phyloP scores from a whole-genome alignment of 2,329 filamentous ascomycete species.

The Neofusicoccum kwambonambiense region DNA sequence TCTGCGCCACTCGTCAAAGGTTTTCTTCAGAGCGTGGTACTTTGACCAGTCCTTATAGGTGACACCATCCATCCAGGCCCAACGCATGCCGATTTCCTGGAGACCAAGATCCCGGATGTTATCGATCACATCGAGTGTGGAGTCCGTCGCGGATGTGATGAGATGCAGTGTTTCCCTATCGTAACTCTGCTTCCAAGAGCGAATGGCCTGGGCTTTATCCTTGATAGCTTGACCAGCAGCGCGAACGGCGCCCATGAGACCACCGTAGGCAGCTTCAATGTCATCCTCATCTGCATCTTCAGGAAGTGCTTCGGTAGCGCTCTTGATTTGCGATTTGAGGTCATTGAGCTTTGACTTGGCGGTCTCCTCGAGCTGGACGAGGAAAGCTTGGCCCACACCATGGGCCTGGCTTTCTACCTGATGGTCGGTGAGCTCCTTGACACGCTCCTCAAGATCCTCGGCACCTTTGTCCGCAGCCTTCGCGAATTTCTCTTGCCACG shows the following conservation, averaged over 20 bases:
- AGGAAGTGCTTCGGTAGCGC: conserved; percentile 55
- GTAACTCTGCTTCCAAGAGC: conserved; percentile 72
- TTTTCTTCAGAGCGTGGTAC: conserved; percentile 82
- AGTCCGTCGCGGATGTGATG: conserved; percentile 71
- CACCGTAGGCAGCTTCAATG: conserved; percentile 52
- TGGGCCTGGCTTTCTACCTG: conserved; percentile 67
- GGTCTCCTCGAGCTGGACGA: conserved; percentile 67
- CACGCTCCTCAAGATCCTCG: conserved; percentile 63
- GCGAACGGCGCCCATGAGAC: conserved; percentile 59
- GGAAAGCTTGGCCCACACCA: conserved; percentile 63
- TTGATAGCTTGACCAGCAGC: conserved; percentile 71
- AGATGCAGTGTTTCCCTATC: conserved; percentile 67
- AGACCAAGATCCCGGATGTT: conserved; percentile 79
- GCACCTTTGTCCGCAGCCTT: conserved; percentile 80
- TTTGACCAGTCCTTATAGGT: conserved; percentile 98
- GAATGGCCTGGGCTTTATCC: conserved; percentile 71
- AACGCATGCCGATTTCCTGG: conserved; percentile 87
- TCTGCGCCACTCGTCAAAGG: conserved; percentile 79
- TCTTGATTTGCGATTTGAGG: conserved; percentile 67
- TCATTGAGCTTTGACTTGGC: conserved; percentile 61
- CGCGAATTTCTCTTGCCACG: conserved; percentile 87
- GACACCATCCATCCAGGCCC: conserved; percentile 93
- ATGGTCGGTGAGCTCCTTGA: conserved; percentile 70
- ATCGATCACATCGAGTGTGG: conserved; percentile 79
- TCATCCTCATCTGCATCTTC: conserved; percentile 56